Base-by-base conservation (phyloP, 2,329 filamentous ascomycete genomes). In the Fusarium torreyae region DNA sequence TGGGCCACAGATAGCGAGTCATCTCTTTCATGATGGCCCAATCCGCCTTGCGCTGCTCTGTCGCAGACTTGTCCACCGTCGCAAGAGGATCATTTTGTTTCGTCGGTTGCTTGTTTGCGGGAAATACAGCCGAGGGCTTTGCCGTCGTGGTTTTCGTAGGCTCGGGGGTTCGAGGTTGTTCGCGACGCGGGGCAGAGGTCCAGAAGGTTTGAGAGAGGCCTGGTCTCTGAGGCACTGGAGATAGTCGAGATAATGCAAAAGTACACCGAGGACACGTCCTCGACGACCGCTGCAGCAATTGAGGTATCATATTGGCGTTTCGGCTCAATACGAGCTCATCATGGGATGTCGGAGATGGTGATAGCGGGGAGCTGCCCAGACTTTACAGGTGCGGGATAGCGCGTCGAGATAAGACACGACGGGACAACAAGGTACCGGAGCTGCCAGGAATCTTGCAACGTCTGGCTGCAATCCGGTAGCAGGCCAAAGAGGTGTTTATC, bases 21-120 rank as follows among this genome's bases (percentile, higher is more conserved):
- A 99, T 98, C 79, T 99, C 95, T 81, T 92, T 97, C 86, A 99
- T 96, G 72, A 99, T 99, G 48, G 94, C 94, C 95, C 95, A 98
- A 77, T 99, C 96, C 10, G 94, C 95, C 82, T 94, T 97, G 74
- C 96, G 89, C 85, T 99, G 97, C 81, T 98, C 93, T 74, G 94
- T 90, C 20, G 89, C 91, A 51, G 89, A 89, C 72, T 81, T 82
- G 20, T 81, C 80, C 31, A 71, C 69, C 11, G 60, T 44, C 31
- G 75, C 75, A 44, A 81, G 77, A 46, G 78, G 77, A 49, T 81
- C 78, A 66, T 69, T 70, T 14, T 69, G 72, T 31, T 65, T 68
- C 26, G 67, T 54, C 13, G 65, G 43, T 34, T 67, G 71, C 10
- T 71, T 72, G 14, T 71, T 68, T 20, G 71, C 57, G 4, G 66